These are phyloP conservation scores for Fusarium torulosum DNA, from an alignment of 2,329 filamentous ascomycete species.

Conservation along the genomic window DNA sequence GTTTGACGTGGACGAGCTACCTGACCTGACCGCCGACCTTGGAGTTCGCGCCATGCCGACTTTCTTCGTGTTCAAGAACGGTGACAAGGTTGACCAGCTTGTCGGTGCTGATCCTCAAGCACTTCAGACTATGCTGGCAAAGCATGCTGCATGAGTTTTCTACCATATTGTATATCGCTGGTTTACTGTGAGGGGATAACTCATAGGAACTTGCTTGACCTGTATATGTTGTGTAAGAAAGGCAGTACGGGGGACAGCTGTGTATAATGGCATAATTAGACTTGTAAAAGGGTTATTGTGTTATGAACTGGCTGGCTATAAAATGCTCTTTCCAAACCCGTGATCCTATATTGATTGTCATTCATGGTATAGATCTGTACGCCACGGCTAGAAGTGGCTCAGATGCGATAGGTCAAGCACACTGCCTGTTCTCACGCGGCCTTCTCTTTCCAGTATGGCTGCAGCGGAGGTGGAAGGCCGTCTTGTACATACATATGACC, in stretches of 20 bases:
- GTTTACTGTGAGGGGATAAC: neutral
- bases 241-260: neutral
- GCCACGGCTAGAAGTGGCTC: constrained; percentile 10
- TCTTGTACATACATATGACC: constrained; percentile 1
- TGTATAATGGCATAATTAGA: constrained; percentile 29
- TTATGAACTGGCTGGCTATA: neutral
- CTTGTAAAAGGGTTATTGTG: neutral
- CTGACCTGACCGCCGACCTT: constrained; percentile 80
- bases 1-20: constrained; percentile 88
- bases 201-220: neutral
- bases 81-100: constrained; percentile 77
- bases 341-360: neutral
- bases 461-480: constrained; percentile 26
- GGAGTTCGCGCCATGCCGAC: constrained; percentile 93
- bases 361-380: neutral
- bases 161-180: neutral
- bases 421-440: constrained; percentile 20
- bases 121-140: constrained; percentile 35
- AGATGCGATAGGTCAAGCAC: neutral
- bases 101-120: constrained; percentile 81
- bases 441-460: constrained; percentile 30
- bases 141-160: constrained; percentile 19
- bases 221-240: neutral
- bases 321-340: neutral
- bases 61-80: constrained; percentile 86